Evolutionary conservation across 129 eudicot species (phyloP), one percentile per base, ranked within the genome.

Genomic region (Flaveria bidentis): DNA sequence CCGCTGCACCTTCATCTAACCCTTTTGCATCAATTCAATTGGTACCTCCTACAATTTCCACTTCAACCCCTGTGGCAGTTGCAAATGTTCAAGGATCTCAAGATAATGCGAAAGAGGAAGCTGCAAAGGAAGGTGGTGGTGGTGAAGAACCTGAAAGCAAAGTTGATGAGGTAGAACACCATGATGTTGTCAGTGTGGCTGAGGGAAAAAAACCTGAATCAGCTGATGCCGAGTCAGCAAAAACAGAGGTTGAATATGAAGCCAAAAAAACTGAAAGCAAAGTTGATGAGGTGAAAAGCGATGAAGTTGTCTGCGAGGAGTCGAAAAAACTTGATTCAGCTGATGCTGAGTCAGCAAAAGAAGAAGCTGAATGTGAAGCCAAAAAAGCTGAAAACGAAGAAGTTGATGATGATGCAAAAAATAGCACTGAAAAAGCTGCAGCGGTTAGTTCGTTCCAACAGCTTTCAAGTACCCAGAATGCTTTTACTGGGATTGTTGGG

Each of bases 401-500:
- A 28, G 79, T 78, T 76, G 81, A 76, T 69, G 62, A 44, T 44
- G 83, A 78, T 14, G 82, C 33, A 18, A 36, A 70, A 12, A 69
- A 45, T 10, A 81, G 75, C 36, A 18, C 74, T 30, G 92, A 79
- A 62, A 63, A 63, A 4, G 51, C 87, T 25, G 76, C 88, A 52
- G 44, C 94, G 1, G 84, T 91, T 14, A 87, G 82, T 83, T 94
- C 99, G 1, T 94, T 94, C 76, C 90, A 81, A 55, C 99, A 91
- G 81, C 96, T 91, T 69, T 94, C 99, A 9, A 91, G 94, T 67
- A 83, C 86, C 78, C 93, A 87, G 78, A 94, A 94, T 73, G 99
- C 99, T 23, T 94, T 94, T 74, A 88, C 99, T 0, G 99, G 99
- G 45, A 65, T 94, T 33, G 75, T 84, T 5, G 99, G 99, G 78